Base-by-base conservation (phyloP, 2,329 filamentous ascomycete genomes). In the Epichloe scottii region DNA sequence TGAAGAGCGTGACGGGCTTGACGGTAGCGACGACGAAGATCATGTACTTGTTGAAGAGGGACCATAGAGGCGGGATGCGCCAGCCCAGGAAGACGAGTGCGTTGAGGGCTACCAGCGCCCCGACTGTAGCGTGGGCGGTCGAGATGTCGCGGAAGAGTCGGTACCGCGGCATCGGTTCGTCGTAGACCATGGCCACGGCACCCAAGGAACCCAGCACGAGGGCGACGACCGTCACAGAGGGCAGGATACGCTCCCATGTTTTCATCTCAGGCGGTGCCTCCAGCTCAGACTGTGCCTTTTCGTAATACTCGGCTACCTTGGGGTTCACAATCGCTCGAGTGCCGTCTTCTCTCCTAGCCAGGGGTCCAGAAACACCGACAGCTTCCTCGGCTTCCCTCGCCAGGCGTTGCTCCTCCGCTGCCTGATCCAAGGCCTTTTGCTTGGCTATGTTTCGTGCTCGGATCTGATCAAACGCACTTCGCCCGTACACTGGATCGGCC, bases 31-130 rank as follows among this genome's bases (percentile, higher is more conserved):
- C 74, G 8, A 82, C 70, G 37, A 83, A 64, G 40, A 85, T 70
- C 67, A 87, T 81, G 68, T 84, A 84, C 55, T 73, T 78, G 67
- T 88, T 90, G 57, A 89, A 67, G 15, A 80, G 48, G 12, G 69
- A 66, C 82, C 84, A 91, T 33, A 81, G 59, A 1, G 79, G 78
- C 45, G 85, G 84, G 11, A 81, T 57, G 57, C 75, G 76, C 82
- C 85, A 89, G 30, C 73, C 67, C 23, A 74, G 51, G 56, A 74
- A 82, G 11, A 84, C 68, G 39, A 72, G 56, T 6, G 75, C 52
- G 63, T 89, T 89, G 46, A 75, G 53, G n/a, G 67, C 71, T 43
- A 88, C 72, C 41, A 91, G 65, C 6, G 71, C 68, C 35, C 73
- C 69, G n/a, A 88, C 70, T 3, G 87, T 88, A 12, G 81, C 80